Conservation (phyloP, 2,329 filamentous ascomycete species). For the Trichoderma aggressivum region DNA sequence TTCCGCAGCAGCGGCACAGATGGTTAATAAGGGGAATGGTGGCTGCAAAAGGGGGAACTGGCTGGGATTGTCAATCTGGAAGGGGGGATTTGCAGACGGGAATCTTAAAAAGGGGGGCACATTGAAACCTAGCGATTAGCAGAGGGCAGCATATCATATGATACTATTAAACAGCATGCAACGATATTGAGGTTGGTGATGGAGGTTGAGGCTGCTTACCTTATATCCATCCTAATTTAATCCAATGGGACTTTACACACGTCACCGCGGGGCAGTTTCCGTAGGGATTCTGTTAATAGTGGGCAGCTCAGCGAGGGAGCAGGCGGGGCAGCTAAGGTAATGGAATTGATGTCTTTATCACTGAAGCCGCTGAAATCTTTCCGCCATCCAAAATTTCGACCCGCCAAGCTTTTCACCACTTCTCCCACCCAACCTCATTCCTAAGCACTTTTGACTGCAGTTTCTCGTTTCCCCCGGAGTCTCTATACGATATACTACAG, state of each 20-base stretch:
- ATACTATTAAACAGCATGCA: neutral
- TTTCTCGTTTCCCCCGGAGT: neutral
- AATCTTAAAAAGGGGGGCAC: neutral
- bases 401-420: neutral
- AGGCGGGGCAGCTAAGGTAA: constrained; percentile 20
- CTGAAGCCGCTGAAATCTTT: neutral
- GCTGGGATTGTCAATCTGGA: neutral
- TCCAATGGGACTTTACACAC: neutral
- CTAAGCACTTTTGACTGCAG: neutral
- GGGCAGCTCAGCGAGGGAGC: neutral
- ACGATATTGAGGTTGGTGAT: neutral
- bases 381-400: constrained; percentile 14
- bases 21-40: constrained; percentile 47
- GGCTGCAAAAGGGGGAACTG: neutral
- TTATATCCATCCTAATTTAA: neutral
- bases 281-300: neutral
- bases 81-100: neutral
- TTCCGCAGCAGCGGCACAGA: constrained; percentile 94
- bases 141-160: neutral
- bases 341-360: no score
- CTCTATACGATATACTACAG: neutral
- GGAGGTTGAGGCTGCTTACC: neutral
- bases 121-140: neutral
- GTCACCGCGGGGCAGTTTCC: constrained; percentile 16
- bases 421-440: neutral